Evolutionary conservation across 495 filamentous ascomycete species (phyloP).

Genomic region (Penicillium angulare): DNA sequence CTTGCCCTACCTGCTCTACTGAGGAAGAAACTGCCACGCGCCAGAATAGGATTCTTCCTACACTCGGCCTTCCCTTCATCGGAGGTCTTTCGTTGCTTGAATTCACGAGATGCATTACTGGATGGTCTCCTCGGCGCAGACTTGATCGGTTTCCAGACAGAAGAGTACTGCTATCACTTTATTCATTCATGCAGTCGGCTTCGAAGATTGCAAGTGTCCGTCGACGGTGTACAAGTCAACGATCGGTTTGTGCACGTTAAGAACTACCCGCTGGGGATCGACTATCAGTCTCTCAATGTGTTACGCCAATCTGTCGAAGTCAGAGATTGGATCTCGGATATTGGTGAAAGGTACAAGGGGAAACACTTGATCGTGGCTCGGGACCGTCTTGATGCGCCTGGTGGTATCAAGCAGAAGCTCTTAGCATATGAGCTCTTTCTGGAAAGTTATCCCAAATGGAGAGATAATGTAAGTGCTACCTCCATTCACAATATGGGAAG

Average conservation of each 20-base stretch:
- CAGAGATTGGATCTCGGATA: slow-evolving; percentile 66
- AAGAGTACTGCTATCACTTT: slow-evolving; percentile 89
- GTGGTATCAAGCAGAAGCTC: slow-evolving; percentile 84
- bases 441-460: slow-evolving; percentile 79
- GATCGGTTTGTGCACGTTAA: slow-evolving; percentile 80
- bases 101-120: slow-evolving; percentile 70
- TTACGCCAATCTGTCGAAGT: slow-evolving; percentile 68
- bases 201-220: slow-evolving; percentile 73
- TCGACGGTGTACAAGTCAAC: slow-evolving; percentile 75
- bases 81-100: slow-evolving; percentile 84
- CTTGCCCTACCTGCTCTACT: slow-evolving; percentile 78
- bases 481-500: too few relatives aligned
- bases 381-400: slow-evolving; percentile 83
- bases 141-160: slow-evolving; percentile 85
- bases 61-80: slow-evolving; percentile 91
- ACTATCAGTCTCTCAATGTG: slow-evolving; percentile 65
- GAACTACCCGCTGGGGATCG: slow-evolving; percentile 43
- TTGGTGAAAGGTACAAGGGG: slow-evolving; percentile 68
- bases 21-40: slow-evolving; percentile 71
- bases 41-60: slow-evolving; percentile 89
- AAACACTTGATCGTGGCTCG: slow-evolving; percentile 84
- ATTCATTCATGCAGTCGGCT: slow-evolving; percentile 86
- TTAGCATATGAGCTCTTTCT: slow-evolving; percentile 85
- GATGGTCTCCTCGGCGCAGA: slow-evolving; percentile 88
- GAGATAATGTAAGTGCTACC: slow-evolving; percentile 56